phyloP scores from a whole-genome alignment of 1,139 yeast genomes.

The Suhomyces wounanorum region DNA sequence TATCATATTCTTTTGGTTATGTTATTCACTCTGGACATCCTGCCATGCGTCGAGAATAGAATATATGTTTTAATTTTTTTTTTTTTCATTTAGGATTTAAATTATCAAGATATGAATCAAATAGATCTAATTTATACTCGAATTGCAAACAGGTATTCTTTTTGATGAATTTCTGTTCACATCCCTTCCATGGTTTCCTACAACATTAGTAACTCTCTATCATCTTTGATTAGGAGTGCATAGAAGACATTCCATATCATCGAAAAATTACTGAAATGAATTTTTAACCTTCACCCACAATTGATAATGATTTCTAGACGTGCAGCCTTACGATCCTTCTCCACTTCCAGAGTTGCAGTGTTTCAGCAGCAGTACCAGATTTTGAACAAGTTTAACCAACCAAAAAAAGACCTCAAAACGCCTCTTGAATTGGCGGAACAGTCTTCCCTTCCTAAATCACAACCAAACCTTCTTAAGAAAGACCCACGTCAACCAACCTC shows the following conservation, averaged over 20 bases:
- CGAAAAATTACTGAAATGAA: conserved; percentile 1
- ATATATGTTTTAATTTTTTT: too few species aligned
- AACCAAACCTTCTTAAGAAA: conserved; percentile 39
- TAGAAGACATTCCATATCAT: neutral
- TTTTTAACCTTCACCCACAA: neutral
- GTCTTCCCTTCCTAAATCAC: conserved; percentile 49
- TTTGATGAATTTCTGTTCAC: too few species aligned
- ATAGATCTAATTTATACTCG: too few species aligned
- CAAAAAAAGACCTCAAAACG: conserved; percentile 31
- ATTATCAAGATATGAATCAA: too few species aligned
- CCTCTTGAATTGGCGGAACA: conserved; percentile 51
- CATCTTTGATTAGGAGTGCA: too few species aligned
- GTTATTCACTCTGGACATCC: too few species aligned
- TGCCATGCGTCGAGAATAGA: too few species aligned
- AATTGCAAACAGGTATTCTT: too few species aligned
- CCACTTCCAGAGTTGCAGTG: conserved; percentile 1
- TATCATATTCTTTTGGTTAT: too few species aligned
- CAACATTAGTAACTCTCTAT: too few species aligned
- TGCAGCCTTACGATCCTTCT: conserved; percentile 5
- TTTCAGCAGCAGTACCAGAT: conserved; percentile 19
- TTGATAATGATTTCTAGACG: conserved; percentile 3
- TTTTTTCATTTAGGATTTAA: too few species aligned
- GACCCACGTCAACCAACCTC: conserved; percentile 44
- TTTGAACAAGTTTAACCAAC: conserved; percentile 25
- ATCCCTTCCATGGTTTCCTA: too few species aligned